These are phyloP conservation scores for Cynanchum wilfordii DNA, from an alignment of 257 asterid species.

Conservation along the genomic window DNA sequence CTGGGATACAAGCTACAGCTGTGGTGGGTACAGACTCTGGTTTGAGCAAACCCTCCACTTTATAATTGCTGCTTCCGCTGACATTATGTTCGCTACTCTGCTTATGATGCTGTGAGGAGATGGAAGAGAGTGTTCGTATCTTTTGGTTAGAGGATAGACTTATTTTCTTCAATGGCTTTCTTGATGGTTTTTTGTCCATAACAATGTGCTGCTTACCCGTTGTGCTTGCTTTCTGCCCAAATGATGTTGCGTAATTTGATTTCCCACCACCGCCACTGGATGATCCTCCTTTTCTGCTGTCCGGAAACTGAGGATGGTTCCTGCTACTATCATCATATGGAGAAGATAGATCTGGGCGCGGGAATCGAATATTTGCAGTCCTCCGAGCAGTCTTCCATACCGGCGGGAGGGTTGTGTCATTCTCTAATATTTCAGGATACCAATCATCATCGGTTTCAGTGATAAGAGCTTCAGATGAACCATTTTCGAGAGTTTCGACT, in stretches of 20 bases:
- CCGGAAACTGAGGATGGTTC: slow-evolving; percentile 18
- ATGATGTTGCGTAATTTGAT: slow-evolving; percentile 21
- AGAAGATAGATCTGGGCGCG: slow-evolving; percentile 52
- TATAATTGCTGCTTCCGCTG: slow-evolving; percentile 26
- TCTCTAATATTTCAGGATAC: slow-evolving; percentile 40
- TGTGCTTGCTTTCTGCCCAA: slow-evolving; percentile 25
- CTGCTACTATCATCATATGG: slow-evolving; percentile 37
- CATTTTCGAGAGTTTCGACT: slow-evolving; percentile 70
- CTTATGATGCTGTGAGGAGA: slow-evolving; percentile 51
- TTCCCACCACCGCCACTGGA: slow-evolving; percentile 12
- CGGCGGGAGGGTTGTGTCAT: slow-evolving; percentile 53
- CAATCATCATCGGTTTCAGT: slow-evolving; percentile 38
- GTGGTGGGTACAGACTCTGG: slow-evolving; percentile 41
- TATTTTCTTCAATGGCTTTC: slow-evolving; percentile 46
- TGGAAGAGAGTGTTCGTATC: slow-evolving; percentile 69
- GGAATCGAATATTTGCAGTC: slow-evolving; percentile 77
- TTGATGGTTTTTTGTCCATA: slow-evolving; percentile 35
- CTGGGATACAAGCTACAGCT: slow-evolving; percentile 82
- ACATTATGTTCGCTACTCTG: slow-evolving; percentile 29
- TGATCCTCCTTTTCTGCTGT: slow-evolving; percentile 20
- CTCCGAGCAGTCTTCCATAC: slow-evolving; percentile 94
- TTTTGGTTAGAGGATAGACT: slow-evolving; percentile 55
- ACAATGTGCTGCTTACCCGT: slow-evolving; percentile 26
- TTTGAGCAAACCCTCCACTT: slow-evolving; percentile 48
- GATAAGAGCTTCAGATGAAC: slow-evolving; percentile 42